Evolutionary conservation across 345 rosid genomes (phyloP).

Genomic region (Nephelium lappaceum): DNA sequence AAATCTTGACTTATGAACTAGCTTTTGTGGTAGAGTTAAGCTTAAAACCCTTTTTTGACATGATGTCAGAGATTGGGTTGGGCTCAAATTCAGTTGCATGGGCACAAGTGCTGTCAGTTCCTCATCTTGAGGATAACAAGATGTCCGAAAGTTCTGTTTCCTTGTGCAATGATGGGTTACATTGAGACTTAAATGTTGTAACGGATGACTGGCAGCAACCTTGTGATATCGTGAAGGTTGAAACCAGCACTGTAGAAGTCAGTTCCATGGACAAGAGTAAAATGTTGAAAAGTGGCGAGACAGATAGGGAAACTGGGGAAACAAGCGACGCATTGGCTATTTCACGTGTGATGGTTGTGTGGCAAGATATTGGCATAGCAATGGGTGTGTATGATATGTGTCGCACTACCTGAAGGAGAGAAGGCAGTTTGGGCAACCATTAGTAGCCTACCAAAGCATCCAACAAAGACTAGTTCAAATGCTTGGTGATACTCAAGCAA

Average conservation of each 20-base stretch:
- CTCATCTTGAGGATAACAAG: slow-evolving; percentile 12
- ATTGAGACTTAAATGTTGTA: slow-evolving; percentile 54
- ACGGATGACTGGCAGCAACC: slow-evolving; percentile 56
- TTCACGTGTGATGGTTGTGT: slow-evolving; percentile 91
- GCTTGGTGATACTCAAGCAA: slow-evolving; percentile 89
- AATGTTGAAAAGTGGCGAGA: slow-evolving; percentile 16
- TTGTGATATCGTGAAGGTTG: slow-evolving; percentile 31
- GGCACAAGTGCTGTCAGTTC: too few relatives aligned
- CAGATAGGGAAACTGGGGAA: background rate
- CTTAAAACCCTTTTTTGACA: too few relatives aligned
- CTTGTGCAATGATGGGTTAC: slow-evolving; percentile 32
- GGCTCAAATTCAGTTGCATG: too few relatives aligned
- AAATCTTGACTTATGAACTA: too few relatives aligned
- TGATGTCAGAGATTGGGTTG: too few relatives aligned
- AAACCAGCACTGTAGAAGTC: slow-evolving; percentile 9
- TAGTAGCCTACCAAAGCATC: slow-evolving; percentile 85
- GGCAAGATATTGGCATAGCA: slow-evolving; percentile 95
- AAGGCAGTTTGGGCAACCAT: slow-evolving; percentile 94
- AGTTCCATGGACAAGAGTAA: background rate
- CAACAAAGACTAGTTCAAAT: slow-evolving; percentile 90
- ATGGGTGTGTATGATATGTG: slow-evolving; percentile 99
- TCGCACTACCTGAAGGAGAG: slow-evolving; percentile 91
- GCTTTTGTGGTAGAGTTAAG: too few relatives aligned
- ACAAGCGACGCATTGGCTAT: slow-evolving; percentile 72
- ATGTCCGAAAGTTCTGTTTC: slow-evolving; percentile 19